phyloP scores from a whole-genome alignment of 495 filamentous ascomycete genomes.

The Penicillium bovifimosum region DNA sequence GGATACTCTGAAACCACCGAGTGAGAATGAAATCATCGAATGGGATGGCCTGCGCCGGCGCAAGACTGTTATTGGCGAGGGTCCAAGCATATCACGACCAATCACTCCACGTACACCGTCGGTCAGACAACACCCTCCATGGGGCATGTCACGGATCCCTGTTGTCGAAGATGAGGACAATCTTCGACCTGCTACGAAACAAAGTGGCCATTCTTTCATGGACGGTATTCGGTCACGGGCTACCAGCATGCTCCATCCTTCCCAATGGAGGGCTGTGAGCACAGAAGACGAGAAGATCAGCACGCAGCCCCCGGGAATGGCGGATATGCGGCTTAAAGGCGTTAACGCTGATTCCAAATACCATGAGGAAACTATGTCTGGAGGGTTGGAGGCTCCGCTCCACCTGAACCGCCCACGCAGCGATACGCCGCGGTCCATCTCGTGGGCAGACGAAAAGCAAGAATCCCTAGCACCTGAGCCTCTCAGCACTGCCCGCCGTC shows the following conservation, averaged over 20 bases:
- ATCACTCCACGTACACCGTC: conserved; percentile 28
- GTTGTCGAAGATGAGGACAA: conserved; percentile 47
- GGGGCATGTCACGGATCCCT: conserved; percentile 86
- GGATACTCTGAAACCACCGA: conserved; percentile 67
- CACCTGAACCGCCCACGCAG: conserved; percentile 21
- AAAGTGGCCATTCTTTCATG: conserved; percentile 43
- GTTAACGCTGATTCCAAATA: conserved; percentile 45
- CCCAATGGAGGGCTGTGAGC: conserved; percentile 29
- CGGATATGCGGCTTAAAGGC: conserved; percentile 22
- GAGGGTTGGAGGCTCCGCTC: conserved; percentile 16
- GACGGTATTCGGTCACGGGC: conserved; percentile 52
- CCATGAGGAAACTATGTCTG: conserved; percentile 14
- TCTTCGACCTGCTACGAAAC: conserved; percentile 26
- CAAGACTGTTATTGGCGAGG: conserved; percentile 60
- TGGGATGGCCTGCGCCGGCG: conserved; percentile 91
- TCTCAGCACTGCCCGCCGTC: conserved; percentile 49
- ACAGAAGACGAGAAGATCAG: conserved; percentile 26
- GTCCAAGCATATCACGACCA: conserved; percentile 31
- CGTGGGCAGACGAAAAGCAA: conserved; percentile 22
- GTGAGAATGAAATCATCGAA: conserved; percentile 72
- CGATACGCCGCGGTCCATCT: conserved; percentile 33
- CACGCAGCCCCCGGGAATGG: background rate
- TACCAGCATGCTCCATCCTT: conserved; percentile 31
- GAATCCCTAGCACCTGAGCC: conserved; percentile 25
- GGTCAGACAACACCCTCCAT: conserved; percentile 64